These are phyloP conservation scores for Apiospora arundinis DNA, from an alignment of 2,329 filamentous ascomycete species.

Conservation along the genomic window DNA sequence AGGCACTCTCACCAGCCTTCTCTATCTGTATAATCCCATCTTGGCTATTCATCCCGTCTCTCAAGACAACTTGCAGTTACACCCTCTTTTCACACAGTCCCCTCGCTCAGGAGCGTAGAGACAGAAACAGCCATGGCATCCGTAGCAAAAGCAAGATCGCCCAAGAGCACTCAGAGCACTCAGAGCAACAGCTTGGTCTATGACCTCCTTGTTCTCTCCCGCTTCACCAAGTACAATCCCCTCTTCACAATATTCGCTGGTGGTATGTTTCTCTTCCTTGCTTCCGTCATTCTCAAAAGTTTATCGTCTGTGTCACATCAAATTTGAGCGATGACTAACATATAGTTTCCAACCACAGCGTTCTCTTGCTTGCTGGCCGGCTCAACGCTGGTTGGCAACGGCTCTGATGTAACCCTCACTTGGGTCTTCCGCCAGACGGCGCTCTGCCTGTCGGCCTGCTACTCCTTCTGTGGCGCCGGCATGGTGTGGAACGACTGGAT, in stretches of 20 bases:
- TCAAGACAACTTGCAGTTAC: not conserved
- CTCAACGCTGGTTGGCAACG: not conserved
- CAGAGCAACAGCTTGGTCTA: not conserved
- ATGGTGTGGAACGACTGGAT: conserved; percentile 42
- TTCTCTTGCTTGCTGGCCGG: not conserved
- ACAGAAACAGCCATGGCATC: not conserved
- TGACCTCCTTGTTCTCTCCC: not conserved
- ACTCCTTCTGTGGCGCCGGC: conserved; percentile 37
- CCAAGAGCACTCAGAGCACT: not conserved
- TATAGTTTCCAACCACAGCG: not conserved
- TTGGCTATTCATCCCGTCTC: too few species aligned
- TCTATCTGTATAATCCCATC: too few species aligned
- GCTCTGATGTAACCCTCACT: not conserved
- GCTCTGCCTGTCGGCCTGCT: conserved; percentile 32
- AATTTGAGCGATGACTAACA: too few species aligned
- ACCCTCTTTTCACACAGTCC: not conserved
- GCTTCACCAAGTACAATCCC: conserved; percentile 17
- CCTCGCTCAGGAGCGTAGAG: not conserved
- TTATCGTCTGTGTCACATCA: too few species aligned
- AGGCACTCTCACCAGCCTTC: not conserved
- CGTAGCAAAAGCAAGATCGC: not conserved
- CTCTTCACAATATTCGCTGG: conserved; percentile 11
- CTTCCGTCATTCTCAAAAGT: not conserved
- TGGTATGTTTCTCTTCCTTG: not conserved
- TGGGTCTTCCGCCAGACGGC: conserved; percentile 32